A percentile compares a stretch with the other conserved stretches of the same genome.
Evolutionary conservation across 345 rosid species (phyloP).

Genomic region (Durio zibethinus): DNA sequence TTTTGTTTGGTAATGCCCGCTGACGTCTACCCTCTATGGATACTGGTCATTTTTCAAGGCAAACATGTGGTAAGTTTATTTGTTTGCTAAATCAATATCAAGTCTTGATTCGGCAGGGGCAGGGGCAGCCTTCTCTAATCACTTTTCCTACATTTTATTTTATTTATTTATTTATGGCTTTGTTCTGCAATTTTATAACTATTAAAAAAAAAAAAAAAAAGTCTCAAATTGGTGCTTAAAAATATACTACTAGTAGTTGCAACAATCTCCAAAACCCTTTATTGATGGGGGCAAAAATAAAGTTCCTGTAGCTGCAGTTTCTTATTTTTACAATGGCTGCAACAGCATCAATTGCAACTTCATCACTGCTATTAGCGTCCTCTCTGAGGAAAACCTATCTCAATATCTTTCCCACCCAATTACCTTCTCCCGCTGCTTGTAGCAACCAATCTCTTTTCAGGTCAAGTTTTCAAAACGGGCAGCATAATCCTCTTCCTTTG

Average conservation of each 20-base stretch:
- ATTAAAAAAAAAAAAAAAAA: neutral
- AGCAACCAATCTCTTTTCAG: conserved; percentile 4
- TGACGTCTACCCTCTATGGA: too few relatives aligned
- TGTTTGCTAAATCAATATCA: neutral
- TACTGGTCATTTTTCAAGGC: neutral
- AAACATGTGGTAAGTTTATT: too few relatives aligned
- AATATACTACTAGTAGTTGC: too few relatives aligned
- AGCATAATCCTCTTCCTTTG: conserved; percentile 16
- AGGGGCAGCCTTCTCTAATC: neutral
- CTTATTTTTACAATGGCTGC: conserved; percentile 42
- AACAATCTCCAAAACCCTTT: neutral
- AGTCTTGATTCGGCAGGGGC: neutral
- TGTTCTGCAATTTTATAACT: too few relatives aligned
- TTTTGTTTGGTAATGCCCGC: too few relatives aligned
- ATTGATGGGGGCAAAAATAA: conserved; percentile 1
- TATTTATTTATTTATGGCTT: too few relatives aligned
- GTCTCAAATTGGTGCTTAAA: neutral
- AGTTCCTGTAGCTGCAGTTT: neutral
- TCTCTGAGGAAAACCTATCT: conserved; percentile 33
- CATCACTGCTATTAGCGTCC: conserved; percentile 27
- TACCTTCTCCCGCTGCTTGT: conserved; percentile 4
- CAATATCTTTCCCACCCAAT: conserved; percentile 24
- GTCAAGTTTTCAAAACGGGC: conserved; percentile 23
- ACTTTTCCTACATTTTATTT: too few relatives aligned
- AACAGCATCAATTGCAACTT: conserved; percentile 24